Conservation (phyloP, 352 stramenopile genomes). For the Phytophthora citricola region DNA sequence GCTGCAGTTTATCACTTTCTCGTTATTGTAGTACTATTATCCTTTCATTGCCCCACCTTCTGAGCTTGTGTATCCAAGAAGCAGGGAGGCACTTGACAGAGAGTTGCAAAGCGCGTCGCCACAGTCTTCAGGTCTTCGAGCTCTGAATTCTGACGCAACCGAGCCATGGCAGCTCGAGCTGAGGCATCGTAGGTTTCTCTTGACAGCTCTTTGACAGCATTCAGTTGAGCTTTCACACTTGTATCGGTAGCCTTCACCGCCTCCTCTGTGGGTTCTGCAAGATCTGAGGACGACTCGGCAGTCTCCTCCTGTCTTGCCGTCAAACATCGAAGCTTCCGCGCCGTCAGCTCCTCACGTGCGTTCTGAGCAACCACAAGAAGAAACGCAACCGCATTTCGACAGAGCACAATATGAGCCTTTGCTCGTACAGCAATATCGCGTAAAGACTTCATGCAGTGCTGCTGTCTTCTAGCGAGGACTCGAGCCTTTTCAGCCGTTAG, state of each 20-base stretch:
- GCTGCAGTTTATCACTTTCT: conserved; percentile 2
- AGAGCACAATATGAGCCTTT: conserved; percentile 30
- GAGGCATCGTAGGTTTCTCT: conserved; percentile 26
- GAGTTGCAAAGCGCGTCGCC: conserved; percentile 33
- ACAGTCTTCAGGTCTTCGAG: conserved; percentile 45
- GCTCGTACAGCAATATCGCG: conserved; percentile 53
- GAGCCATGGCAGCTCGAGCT: conserved; percentile 28
- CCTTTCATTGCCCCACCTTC: neutral
- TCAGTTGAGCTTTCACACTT: conserved; percentile 2
- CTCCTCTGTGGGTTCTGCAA: neutral
- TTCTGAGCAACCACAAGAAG: conserved; percentile 31
- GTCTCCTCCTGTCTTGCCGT: conserved; percentile 8
- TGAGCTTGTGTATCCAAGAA: neutral
- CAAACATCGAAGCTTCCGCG: conserved; percentile 20
- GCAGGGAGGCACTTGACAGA: conserved; percentile 38
- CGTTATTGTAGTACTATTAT: neutral
- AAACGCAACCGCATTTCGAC: conserved; percentile 32
- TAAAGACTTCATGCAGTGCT: conserved; percentile 55
- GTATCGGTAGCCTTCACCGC: neutral
- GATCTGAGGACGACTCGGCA: neutral
- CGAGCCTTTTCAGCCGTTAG: conserved; percentile 53
- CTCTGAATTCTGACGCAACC: conserved; percentile 28
- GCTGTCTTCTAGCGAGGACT: conserved; percentile 53
- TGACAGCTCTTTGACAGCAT: conserved; percentile 17
- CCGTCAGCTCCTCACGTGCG: conserved; percentile 21